Evolutionary conservation across 164 flowering plant species (phyloP), one percentile per base, ranked within the genome.

Genomic region (Hamamelis virginiana): DNA sequence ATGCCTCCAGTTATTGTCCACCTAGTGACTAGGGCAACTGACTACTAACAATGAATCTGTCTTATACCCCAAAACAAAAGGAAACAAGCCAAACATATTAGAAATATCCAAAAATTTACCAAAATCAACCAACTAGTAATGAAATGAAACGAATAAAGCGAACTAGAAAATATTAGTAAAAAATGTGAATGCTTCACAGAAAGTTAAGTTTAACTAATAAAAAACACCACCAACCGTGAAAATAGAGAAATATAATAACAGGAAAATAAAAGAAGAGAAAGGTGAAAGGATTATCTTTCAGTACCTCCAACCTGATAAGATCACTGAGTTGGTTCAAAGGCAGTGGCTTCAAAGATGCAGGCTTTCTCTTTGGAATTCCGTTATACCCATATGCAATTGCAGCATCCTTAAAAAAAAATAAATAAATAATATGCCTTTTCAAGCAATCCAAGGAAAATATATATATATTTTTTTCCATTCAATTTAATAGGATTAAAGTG

Each of bases 361-460:
- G 87, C 82, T 57, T 84, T 69, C 82, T 83, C 78, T 76, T 89
- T 26, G 91, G 89, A 68, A 91, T 86, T 68, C 83, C 82, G 65
- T 88, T 90, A 72, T 77, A 91, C 2, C 94, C 98, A 83, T 87
- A 85, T 44, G 96, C 92, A 79, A 91, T 86, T 41, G 97, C 96
- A 62, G 87, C 92, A 82, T 91, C 92, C 97, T 91, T 25, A 43
- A 66, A 27, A 59, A 23, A 38, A 57, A 71, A 58, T 64, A 62
- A 9, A 65, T n/a, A n/a, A n/a, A n/a, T n/a, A n/a, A n/a, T n/a
- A n/a, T n/a, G n/a, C n/a, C n/a, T n/a, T n/a, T n/a, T n/a, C n/a
- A n/a, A n/a, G n/a, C n/a, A n/a, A n/a, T n/a, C n/a, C n/a, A n/a
- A n/a, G n/a, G n/a, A n/a, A n/a, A n/a, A n/a, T n/a, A n/a, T n/a